Percentiles rank a stretch among this genome's conserved stretches.
These are phyloP conservation scores for Aphanoascus verrucosus DNA, from an alignment of 2,329 filamentous ascomycete species.

Conservation along the genomic window DNA sequence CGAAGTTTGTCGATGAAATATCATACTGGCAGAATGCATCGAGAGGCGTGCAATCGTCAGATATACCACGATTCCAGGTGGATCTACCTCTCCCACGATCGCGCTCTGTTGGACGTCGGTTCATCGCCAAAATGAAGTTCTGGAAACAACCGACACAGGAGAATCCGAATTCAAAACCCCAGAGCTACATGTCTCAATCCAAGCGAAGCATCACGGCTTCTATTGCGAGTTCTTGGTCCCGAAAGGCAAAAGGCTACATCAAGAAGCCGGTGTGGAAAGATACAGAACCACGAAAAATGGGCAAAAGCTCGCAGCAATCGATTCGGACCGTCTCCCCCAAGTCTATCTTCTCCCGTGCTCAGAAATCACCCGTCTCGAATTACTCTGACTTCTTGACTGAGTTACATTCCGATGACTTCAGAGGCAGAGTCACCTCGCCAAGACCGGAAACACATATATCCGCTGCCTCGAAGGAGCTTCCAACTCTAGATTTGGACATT, in stretches of 20 bases:
- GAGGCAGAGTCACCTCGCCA: not conserved
- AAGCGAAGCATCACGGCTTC: conserved; percentile 10
- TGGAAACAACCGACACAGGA: conserved; percentile 1
- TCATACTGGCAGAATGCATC: not conserved
- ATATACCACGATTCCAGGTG: conserved; percentile 7
- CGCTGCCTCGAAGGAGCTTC: conserved; percentile 1
- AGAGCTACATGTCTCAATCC: conserved; percentile 6
- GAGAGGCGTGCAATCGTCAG: conserved; percentile 4
- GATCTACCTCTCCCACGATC: conserved; percentile 7
- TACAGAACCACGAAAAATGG: not conserved
- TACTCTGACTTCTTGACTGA: conserved; percentile 7
- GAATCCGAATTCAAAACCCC: conserved; percentile 1
- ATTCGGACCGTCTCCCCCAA: conserved; percentile 6
- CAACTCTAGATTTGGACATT: conserved; percentile 6
- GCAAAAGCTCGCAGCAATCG: conserved; percentile 4
- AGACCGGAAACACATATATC: not conserved
- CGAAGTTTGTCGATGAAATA: not conserved
- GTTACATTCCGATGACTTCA: not conserved
- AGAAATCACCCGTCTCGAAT: conserved; percentile 9
- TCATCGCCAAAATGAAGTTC: conserved; percentile 5
- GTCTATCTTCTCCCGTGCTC: conserved; percentile 6
- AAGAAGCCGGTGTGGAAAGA: not conserved
- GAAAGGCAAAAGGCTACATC: conserved; percentile 2
- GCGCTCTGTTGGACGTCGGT: conserved; percentile 4
- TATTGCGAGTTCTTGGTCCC: conserved; percentile 9